phyloP scores from a whole-genome alignment of 805 yeast species.

The Candida ficus region DNA sequence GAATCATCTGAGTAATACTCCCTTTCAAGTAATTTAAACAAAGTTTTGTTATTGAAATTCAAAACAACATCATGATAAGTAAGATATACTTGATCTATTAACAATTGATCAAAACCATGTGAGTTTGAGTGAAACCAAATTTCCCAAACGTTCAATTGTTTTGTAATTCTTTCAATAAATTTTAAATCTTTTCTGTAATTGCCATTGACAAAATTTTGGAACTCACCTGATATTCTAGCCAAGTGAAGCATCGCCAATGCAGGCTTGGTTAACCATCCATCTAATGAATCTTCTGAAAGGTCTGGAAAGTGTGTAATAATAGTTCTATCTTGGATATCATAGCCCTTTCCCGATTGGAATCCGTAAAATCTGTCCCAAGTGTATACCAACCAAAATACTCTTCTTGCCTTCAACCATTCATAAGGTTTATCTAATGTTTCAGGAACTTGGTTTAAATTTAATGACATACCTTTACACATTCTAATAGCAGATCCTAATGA shows the following conservation, averaged over 20 bases:
- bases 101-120: constrained; percentile 14
- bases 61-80: constrained; percentile 18
- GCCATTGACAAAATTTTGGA: constrained; percentile 25
- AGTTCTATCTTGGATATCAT: constrained; percentile 33
- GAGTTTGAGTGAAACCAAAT: constrained; percentile 13
- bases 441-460: constrained; percentile 30
- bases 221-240: constrained; percentile 33
- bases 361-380: constrained; percentile 49
- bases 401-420: constrained; percentile 41
- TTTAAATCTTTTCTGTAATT: constrained; percentile 16
- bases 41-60: constrained; percentile 16
- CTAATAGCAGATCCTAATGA: constrained; percentile 38
- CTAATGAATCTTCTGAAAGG: constrained; percentile 15
- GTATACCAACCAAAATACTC: constrained; percentile 53
- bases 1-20: constrained; percentile 19
- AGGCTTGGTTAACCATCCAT: constrained; percentile 44
- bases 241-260: constrained; percentile 42
- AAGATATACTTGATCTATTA: constrained; percentile 18
- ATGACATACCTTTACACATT: constrained; percentile 41
- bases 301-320: constrained; percentile 29
- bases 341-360: constrained; percentile 45
- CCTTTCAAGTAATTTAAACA: constrained; percentile 15
- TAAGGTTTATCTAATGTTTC: constrained; percentile 19
- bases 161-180: constrained; percentile 12
- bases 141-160: constrained; percentile 18